Evolutionary conservation across 139 green algal genomes (phyloP).

Genomic region (Picochlorum sp.): DNA sequence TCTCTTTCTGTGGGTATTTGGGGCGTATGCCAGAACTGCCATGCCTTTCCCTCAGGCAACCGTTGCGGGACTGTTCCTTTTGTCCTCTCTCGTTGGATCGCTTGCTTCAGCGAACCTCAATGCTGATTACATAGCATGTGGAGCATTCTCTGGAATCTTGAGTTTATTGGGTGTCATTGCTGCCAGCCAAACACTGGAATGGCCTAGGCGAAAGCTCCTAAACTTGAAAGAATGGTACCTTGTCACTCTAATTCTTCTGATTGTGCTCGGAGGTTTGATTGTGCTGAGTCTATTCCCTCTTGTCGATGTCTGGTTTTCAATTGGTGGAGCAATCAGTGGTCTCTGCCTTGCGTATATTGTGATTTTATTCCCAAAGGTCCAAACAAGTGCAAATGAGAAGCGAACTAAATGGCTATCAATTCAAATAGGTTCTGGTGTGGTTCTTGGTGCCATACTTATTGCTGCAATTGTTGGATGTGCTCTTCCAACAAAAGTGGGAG

Average conservation of each 20-base stretch:
- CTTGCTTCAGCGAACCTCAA: slow-evolving; percentile 40
- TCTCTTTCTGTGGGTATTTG: slow-evolving; percentile 38
- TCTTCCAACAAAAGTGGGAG: slow-evolving; percentile 4
- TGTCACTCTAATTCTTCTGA: slow-evolving; percentile 11
- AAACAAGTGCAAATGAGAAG: not conserved
- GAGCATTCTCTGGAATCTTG: slow-evolving; percentile 29
- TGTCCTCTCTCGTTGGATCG: slow-evolving; percentile 21
- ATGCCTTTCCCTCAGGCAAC: slow-evolving; percentile 7
- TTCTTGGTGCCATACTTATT: slow-evolving; percentile 6
- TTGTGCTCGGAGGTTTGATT: slow-evolving; percentile 19
- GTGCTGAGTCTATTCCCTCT: slow-evolving; percentile 26
- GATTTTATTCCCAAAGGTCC: not conserved
- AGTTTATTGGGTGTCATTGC: slow-evolving; percentile 31
- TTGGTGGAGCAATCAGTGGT: slow-evolving; percentile 10
- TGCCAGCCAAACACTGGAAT: slow-evolving; percentile 29
- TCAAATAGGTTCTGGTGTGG: slow-evolving; percentile 1
- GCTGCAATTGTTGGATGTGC: slow-evolving; percentile 13
- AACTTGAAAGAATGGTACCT: slow-evolving; percentile 9
- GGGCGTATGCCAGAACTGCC: slow-evolving; percentile 20
- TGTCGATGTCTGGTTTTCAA: slow-evolving; percentile 21
- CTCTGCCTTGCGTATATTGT: not conserved
- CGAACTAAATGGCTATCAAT: not conserved
- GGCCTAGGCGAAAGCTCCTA: slow-evolving; percentile 5
- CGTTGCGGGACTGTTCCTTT: slow-evolving; percentile 31
- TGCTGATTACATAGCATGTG: slow-evolving; percentile 20